Evolutionary conservation across 345 rosid species (phyloP).

Genomic region (Chamaenerion angustifolium): DNA sequence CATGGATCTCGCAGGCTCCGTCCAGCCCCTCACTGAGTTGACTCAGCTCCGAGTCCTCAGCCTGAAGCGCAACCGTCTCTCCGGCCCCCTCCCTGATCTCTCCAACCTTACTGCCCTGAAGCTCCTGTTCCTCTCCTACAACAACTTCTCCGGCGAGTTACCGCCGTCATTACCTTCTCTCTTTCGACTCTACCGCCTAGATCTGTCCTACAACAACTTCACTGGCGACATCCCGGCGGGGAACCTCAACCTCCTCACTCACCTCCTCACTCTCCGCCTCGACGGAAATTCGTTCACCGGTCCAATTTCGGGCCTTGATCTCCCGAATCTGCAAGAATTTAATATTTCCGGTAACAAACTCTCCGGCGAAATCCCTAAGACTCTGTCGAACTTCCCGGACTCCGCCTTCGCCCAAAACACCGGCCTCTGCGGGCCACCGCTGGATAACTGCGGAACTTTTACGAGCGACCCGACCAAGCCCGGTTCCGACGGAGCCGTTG

Average conservation of each 20-base stretch:
- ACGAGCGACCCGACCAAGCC: constrained; percentile 40
- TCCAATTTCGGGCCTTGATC: constrained; percentile 22
- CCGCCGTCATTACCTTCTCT: constrained; percentile 39
- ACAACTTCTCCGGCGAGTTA: constrained; percentile 49
- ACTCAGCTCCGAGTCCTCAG: constrained; percentile 75
- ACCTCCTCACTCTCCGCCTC: constrained; percentile 64
- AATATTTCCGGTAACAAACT: constrained; percentile 56
- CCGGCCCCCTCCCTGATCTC: constrained; percentile 52
- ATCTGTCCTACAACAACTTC: constrained; percentile 69
- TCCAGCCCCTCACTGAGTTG: constrained; percentile 32
- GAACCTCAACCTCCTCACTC: constrained; percentile 34
- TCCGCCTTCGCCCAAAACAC: constrained; percentile 44
- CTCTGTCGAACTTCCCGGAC: constrained; percentile 41
- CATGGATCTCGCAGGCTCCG: constrained; percentile 41
- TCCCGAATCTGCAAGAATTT: constrained; percentile 58
- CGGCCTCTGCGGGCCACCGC: constrained; percentile 63
- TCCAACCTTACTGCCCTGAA: constrained; percentile 56
- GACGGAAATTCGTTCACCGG: constrained; percentile 56
- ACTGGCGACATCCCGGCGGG: constrained; percentile 47
- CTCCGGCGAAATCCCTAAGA: constrained; percentile 53
- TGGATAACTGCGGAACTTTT: constrained; percentile 23
- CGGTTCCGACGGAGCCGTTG: constrained; percentile 49
- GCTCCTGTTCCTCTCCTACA: constrained; percentile 67
- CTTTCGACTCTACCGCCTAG: constrained; percentile 55
- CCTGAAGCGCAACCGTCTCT: constrained; percentile 47